Base-by-base conservation (phyloP, 768 basidiomycete genomes). In the Collybiopsis confluens region DNA sequence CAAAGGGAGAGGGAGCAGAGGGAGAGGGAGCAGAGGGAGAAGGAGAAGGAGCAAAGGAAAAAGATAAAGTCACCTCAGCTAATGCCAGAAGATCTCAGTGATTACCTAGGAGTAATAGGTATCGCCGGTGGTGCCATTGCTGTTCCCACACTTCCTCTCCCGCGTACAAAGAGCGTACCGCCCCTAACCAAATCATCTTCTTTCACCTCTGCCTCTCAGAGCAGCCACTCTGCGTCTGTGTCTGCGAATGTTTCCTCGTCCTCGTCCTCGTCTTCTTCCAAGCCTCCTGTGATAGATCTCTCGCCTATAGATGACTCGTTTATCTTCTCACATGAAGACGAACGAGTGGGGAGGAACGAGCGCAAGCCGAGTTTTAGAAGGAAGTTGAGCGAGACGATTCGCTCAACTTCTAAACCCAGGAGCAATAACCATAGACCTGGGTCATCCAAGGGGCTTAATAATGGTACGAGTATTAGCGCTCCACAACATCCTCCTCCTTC, bases 81-180 rank as follows among this genome's bases (percentile, higher is more conserved):
- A n/a, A n/a, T 21, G 20, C 20, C 38, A 8, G 50, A 52, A 18
- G 50, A 52, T n/a, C 38, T 35, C 24, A 52, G 50, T 23, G 50
- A 52, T 15, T n/a, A 41, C 16, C 23, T 52, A 15, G 41, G 50
- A 24, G 50, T 37, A 2, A 20, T 52, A 15, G 40, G 20, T n/a
- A 15, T 44, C 8, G 52, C 21, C 13, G 36, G 52, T 38, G 33
- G 10, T 18, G 35, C 41, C n/a, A n/a, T n/a, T n/a, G n/a, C n/a
- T 13, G 42, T 43, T 4, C 52, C 45, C 3, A 43, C 30, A 16
- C 45, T 46, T 48, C 26, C 38, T 15, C 51, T 74, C 16, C 67
- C 74, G 9, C 74, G 79, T 30, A 73, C 69, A 61, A 80, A 82
- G 70, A 80, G 82, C 51, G 80, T 80, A 73, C 78, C n/a, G n/a